Conservation (phyloP, 805 yeast species). For the Candida vartiovaarae region DNA sequence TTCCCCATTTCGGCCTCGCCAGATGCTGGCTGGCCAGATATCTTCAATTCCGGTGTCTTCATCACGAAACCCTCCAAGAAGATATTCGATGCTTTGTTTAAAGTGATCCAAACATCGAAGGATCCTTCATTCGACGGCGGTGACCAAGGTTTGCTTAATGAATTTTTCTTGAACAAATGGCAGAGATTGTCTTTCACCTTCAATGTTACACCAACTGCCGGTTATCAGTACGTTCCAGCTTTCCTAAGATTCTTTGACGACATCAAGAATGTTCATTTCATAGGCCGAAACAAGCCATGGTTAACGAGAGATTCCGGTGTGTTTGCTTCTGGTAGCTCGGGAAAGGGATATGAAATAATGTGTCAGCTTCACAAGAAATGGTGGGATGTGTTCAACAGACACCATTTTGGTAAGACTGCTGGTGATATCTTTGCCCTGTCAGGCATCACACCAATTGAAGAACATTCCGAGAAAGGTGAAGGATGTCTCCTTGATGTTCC, state of each 20-base stretch:
- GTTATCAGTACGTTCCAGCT: constrained; percentile 73
- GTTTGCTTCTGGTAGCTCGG: constrained; percentile 4
- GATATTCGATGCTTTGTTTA: constrained; percentile 34
- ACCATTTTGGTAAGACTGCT: constrained; percentile 14
- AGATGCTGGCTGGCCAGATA: constrained; percentile 80
- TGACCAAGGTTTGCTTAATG: constrained; percentile 78
- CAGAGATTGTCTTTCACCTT: constrained; percentile 65
- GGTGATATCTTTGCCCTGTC: constrained; percentile 8
- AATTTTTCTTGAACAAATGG: constrained; percentile 57
- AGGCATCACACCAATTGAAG: constrained; percentile 3
- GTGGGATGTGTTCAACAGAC: constrained; percentile 16
- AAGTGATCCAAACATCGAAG: constrained; percentile 17
- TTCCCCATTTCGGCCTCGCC: constrained; percentile 40
- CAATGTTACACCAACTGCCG: constrained; percentile 68
- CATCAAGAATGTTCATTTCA: constrained; percentile 51
- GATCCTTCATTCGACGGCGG: constrained; percentile 67
- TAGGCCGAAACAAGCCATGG: constrained; percentile 61
- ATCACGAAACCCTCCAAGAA: constrained; percentile 41
- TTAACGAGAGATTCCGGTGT: constrained; percentile 9
- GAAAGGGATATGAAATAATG: constrained; percentile 10
- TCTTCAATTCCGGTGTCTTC: constrained; percentile 70
- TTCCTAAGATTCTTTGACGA: constrained; percentile 40
- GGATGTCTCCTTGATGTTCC: constrained; percentile 10
- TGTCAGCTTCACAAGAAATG: constrained; percentile 11
- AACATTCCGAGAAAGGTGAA: constrained; percentile 10